phyloP scores from a whole-genome alignment of 257 asterid species.

The Lycium barbarum region DNA sequence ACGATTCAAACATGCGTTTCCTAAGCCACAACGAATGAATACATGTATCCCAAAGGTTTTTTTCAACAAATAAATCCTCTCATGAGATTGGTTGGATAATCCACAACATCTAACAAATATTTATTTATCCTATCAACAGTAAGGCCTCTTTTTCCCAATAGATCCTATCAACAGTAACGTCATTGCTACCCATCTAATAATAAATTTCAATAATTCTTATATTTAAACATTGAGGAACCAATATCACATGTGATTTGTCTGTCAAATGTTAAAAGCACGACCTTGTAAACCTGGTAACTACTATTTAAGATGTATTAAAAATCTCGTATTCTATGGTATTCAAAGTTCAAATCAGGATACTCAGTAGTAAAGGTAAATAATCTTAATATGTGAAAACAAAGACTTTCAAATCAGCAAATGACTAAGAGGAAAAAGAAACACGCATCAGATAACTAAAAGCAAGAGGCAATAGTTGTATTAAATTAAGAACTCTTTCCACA shows the following conservation, averaged over 20 bases:
- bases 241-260: neutral
- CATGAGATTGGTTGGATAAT: neutral
- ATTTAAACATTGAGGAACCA: neutral
- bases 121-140: neutral
- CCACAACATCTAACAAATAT: neutral
- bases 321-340: neutral
- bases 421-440: too few relatives aligned
- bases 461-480: too few relatives aligned
- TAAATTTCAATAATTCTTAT: neutral
- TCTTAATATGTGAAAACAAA: too few relatives aligned
- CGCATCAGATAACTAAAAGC: too few relatives aligned
- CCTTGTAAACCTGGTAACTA: neutral
- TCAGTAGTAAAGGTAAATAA: too few relatives aligned
- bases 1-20: neutral
- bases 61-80: neutral
- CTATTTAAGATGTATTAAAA: neutral
- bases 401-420: too few relatives aligned
- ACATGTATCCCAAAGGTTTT: slow-evolving; percentile 12
- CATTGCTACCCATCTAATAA: neutral
- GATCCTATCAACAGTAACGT: neutral
- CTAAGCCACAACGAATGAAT: neutral
- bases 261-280: neutral
- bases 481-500: too few relatives aligned
- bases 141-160: neutral
- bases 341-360: neutral